These are phyloP conservation scores for Rhododendron vialii DNA, from an alignment of 148 eudicot species.

Conservation along the genomic window DNA sequence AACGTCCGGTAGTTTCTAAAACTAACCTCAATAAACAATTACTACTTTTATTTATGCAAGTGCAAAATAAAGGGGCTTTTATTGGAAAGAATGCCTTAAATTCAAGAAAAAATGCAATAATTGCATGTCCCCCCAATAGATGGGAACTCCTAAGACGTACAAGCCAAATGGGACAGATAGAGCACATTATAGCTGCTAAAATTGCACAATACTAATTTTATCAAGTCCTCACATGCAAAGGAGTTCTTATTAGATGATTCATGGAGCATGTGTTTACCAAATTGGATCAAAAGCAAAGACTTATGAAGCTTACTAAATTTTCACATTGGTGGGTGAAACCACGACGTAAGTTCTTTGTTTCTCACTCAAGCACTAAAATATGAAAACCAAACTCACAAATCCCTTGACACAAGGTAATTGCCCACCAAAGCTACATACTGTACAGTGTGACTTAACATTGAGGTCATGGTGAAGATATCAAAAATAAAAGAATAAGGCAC, in stretches of 20 bases:
- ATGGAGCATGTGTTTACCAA: not conserved
- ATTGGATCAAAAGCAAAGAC: not conserved
- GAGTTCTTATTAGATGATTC: not conserved
- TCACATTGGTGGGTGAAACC: not conserved
- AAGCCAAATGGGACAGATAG: not conserved
- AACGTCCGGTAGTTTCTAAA: no score
- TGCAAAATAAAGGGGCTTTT: not conserved
- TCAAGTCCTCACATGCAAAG: not conserved
- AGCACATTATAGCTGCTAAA: not conserved
- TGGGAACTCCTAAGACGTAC: not conserved
- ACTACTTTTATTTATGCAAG: not conserved
- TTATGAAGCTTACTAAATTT: not conserved
- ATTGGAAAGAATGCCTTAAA: not conserved
- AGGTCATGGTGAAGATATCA: not conserved
- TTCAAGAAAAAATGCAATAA: not conserved
- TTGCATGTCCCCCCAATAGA: not conserved
- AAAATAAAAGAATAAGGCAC: not conserved
- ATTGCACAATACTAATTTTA: not conserved
- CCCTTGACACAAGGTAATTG: not conserved
- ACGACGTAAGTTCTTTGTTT: not conserved
- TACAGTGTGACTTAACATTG: not conserved
- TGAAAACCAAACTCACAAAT: not conserved
- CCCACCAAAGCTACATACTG: not conserved
- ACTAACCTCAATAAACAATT: not conserved
- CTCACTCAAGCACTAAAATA: not conserved